Conservation (phyloP, 75 land plant species). For the Chamaecyparis obtusa region DNA sequence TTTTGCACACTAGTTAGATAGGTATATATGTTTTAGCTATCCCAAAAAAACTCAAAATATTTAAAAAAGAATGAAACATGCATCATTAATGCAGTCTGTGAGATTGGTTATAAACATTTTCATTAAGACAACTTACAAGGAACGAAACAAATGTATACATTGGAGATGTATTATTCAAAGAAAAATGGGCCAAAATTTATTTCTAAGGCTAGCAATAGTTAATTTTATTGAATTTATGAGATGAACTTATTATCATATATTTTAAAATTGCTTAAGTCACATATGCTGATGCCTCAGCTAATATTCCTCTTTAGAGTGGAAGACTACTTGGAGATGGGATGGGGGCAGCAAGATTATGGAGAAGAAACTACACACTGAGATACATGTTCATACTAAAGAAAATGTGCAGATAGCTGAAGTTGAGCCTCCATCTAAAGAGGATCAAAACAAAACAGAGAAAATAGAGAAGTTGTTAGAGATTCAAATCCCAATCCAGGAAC, state of each 20-base stretch:
- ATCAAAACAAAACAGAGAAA: no score
- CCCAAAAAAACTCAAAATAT: neutral
- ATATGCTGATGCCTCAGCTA: no score
- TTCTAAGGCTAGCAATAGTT: neutral
- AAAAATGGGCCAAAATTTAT: neutral
- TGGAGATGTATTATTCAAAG: neutral
- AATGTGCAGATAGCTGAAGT: no score
- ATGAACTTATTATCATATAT: neutral
- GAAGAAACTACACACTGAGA: no score
- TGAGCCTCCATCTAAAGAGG: no score
- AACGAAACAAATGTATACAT: neutral
- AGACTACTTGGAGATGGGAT: no score
- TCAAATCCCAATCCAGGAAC: no score
- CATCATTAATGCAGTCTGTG: neutral
- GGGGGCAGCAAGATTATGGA: no score
- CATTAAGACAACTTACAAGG: neutral
- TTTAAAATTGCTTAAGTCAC: neutral
- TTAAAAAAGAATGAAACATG: neutral
- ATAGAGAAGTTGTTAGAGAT: no score
- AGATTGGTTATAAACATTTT: neutral
- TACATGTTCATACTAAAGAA: no score
- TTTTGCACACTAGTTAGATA: neutral
- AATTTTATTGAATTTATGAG: neutral
- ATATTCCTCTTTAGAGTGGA: no score
- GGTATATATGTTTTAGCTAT: neutral